Percentiles rank a stretch among this genome's conserved stretches.
Evolutionary conservation across 441 rosid species (phyloP).

Genomic region (Jatropha multifida): DNA sequence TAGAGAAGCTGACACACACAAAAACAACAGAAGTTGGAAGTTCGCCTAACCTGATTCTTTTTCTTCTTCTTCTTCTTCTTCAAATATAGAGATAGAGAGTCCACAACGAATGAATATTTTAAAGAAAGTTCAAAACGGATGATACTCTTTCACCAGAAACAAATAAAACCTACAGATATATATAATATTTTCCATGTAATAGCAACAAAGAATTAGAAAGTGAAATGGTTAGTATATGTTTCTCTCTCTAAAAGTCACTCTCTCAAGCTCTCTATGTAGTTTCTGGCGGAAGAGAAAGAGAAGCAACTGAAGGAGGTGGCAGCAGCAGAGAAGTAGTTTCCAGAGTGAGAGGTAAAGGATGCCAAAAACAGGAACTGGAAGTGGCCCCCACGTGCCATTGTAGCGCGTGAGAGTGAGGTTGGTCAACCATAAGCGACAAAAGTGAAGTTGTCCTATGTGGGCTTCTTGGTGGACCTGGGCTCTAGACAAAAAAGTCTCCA

Average conservation of each 20-base stretch:
- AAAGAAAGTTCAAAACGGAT: not conserved
- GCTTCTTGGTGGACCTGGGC: constrained; percentile 25
- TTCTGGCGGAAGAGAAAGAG: constrained; percentile 22
- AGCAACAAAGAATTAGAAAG: constrained; percentile 27
- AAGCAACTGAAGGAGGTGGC: constrained; percentile 23
- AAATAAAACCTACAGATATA: not conserved
- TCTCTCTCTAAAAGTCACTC: constrained; percentile 24
- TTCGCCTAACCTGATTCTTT: constrained; percentile 21
- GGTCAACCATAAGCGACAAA: constrained; percentile 51
- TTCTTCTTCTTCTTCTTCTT: not conserved
- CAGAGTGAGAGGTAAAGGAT: constrained; percentile 44
- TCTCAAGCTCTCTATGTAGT: not conserved
- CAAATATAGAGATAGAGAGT: constrained; percentile 1
- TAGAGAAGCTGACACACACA: not conserved
- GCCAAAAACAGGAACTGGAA: constrained; percentile 34
- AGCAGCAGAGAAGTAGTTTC: constrained; percentile 9
- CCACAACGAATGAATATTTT: constrained; percentile 1
- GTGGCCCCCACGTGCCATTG: constrained; percentile 36
- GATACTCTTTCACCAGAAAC: not conserved
- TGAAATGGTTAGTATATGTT: constrained; percentile 11
- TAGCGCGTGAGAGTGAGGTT: constrained; percentile 41
- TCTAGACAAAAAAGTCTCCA: not conserved
- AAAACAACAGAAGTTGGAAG: not conserved
- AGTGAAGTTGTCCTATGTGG: constrained; percentile 18
- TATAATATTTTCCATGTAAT: not conserved